phyloP scores from a whole-genome alignment of 805 yeast species.

The Candida silvatica region DNA sequence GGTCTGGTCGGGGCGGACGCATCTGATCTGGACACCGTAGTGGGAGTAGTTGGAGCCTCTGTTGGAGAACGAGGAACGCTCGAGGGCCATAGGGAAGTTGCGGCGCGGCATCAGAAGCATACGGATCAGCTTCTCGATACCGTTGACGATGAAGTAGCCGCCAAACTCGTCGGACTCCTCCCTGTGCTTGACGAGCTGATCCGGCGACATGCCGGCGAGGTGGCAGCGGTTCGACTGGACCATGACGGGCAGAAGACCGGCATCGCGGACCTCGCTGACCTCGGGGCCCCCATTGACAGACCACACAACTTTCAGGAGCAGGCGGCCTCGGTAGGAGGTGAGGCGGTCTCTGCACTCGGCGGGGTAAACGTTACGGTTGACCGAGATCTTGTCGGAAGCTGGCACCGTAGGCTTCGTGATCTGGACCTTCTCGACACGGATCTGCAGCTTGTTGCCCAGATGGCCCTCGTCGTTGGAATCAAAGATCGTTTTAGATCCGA shows the following conservation, averaged over 20 bases:
- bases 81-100: constrained; percentile 96
- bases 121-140: constrained; percentile 92
- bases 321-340: constrained; percentile 70
- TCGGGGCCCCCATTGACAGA: constrained; percentile 84
- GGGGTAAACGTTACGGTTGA: constrained; percentile 75
- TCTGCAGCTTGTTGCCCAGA: constrained; percentile 75
- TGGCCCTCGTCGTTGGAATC: constrained; percentile 65
- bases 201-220: constrained; percentile 74
- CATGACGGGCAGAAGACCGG: constrained; percentile 90
- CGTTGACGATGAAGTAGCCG: constrained; percentile 93
- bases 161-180: constrained; percentile 97
- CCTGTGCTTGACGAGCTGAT: constrained; percentile 62
- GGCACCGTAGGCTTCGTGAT: constrained; percentile 78
- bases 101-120: constrained; percentile 97
- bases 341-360: constrained; percentile 87
- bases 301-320: constrained; percentile 77
- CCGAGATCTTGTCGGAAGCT: constrained; percentile 59
- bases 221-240: constrained; percentile 87
- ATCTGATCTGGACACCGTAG: constrained; percentile 89
- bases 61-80: constrained; percentile 88
- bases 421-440: constrained; percentile 86
- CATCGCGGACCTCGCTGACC: constrained; percentile 74
- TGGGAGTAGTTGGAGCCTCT: constrained; percentile 88
- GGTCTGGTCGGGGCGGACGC: constrained; percentile 94
- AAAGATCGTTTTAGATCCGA: constrained; percentile 78